Conservation (phyloP, 352 stramenopile species). For the Elongisporangium undulatum region DNA sequence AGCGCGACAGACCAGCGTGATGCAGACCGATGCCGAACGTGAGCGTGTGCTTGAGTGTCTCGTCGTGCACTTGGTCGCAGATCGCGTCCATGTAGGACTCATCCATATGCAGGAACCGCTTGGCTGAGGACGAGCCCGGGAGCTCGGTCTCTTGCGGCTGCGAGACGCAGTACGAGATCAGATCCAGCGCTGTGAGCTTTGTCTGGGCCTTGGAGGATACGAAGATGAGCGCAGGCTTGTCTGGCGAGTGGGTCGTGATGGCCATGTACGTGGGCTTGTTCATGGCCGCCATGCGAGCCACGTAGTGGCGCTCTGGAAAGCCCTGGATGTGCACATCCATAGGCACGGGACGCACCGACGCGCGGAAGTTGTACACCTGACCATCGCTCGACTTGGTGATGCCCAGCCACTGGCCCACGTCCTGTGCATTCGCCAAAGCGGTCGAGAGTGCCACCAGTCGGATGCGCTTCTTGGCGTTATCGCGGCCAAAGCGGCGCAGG, state of each 20-base stretch:
- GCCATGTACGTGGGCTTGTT: slow-evolving; percentile 99
- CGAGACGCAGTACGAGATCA: slow-evolving; percentile 92
- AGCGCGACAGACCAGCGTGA: slow-evolving; percentile 87
- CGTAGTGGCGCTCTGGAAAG: slow-evolving; percentile 96
- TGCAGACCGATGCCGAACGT: slow-evolving; percentile 98
- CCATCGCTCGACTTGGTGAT: slow-evolving; percentile 74
- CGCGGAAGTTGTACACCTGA: slow-evolving; percentile 93
- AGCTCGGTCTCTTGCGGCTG: slow-evolving; percentile 5
- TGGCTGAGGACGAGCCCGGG: slow-evolving; percentile 18
- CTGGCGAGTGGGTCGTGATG: slow-evolving; percentile 94
- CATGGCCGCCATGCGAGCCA: slow-evolving; percentile 98
- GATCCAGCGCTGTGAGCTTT: slow-evolving; percentile 95
- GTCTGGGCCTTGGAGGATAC: slow-evolving; percentile 98
- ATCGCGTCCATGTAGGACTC: slow-evolving; percentile 88
- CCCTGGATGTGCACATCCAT: slow-evolving; percentile 97
- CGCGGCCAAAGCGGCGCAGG: slow-evolving; percentile 69
- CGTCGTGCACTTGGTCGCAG: slow-evolving; percentile 87
- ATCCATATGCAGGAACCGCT: slow-evolving; percentile 92
- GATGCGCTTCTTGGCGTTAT: slow-evolving; percentile 65
- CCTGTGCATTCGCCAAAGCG: slow-evolving; percentile 93
- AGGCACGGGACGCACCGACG: slow-evolving; percentile 94
- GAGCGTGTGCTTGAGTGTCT: slow-evolving; percentile 93
- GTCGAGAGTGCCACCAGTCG: slow-evolving; percentile 96
- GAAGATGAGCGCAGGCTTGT: slow-evolving; percentile 96
- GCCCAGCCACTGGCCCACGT: slow-evolving; percentile 97